These are phyloP conservation scores for Entomortierella parvispora DNA, from an alignment of 192 early-diverging fungal genomes.

Conservation along the genomic window DNA sequence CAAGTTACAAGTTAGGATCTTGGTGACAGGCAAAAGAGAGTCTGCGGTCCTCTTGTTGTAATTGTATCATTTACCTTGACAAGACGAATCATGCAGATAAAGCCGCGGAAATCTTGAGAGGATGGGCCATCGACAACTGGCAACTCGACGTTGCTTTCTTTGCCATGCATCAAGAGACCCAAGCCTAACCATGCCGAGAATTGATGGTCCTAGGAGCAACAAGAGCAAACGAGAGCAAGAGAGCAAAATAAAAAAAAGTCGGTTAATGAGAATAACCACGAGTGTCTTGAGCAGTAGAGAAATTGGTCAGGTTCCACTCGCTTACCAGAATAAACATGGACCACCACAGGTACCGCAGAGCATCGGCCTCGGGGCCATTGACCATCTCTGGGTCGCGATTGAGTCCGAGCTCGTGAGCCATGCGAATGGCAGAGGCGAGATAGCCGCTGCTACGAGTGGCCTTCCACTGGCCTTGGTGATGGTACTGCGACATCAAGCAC, in stretches of 20 bases:
- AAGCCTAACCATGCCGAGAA: slow-evolving; percentile 44
- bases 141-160: slow-evolving; percentile 40
- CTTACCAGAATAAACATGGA: slow-evolving; percentile 51
- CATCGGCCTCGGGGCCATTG: slow-evolving; percentile 25
- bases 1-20: neutral
- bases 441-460: slow-evolving; percentile 51
- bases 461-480: slow-evolving; percentile 52
- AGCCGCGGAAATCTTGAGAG: slow-evolving; percentile 32
- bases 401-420: slow-evolving; percentile 54
- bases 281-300: neutral
- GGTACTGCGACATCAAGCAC: slow-evolving; percentile 47
- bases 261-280: neutral
- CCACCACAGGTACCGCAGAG: slow-evolving; percentile 44
- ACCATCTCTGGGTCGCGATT: slow-evolving; percentile 42
- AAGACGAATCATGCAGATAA: slow-evolving; percentile 37
- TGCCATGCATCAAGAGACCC: slow-evolving; percentile 43
- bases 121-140: slow-evolving; percentile 21
- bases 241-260: slow-evolving; percentile 1
- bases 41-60: too few relatives aligned
- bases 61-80: slow-evolving; percentile 48
- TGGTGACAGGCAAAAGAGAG: neutral
- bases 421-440: slow-evolving; percentile 52
- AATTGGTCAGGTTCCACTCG: neutral
- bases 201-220: slow-evolving; percentile 40
- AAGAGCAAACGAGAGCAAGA: neutral